These are phyloP conservation scores for Neurospora sp. DNA, from an alignment of 495 filamentous ascomycete genomes.

Conservation along the genomic window DNA sequence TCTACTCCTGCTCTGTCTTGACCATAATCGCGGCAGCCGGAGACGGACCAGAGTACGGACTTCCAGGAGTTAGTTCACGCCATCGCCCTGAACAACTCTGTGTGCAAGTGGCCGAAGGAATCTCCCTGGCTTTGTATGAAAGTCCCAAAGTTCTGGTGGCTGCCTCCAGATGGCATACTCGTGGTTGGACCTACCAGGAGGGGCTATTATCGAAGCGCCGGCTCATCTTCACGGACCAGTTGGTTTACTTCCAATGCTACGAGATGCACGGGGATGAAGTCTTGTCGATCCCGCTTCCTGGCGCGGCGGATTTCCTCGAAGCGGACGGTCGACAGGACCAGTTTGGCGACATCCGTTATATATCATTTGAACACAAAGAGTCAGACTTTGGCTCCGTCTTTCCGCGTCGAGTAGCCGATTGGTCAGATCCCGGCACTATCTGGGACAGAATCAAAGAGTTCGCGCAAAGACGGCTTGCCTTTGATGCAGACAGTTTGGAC, in stretches of 20 bases:
- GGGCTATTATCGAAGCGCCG: constrained; percentile 19
- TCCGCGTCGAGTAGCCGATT: not conserved
- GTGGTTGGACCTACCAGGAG: constrained; percentile 39
- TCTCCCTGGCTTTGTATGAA: not conserved
- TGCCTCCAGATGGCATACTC: constrained; percentile 21
- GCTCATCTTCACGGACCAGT: constrained; percentile 12
- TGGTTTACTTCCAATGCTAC: constrained; percentile 29
- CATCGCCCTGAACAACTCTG: not conserved
- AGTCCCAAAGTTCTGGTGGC: not conserved
- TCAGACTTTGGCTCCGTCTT: not conserved
- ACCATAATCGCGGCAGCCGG: constrained; percentile 19
- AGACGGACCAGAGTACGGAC: constrained; percentile 9
- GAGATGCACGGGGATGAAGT: constrained; percentile 14
- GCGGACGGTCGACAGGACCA: not conserved
- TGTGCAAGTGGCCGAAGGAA: not conserved
- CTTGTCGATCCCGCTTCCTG: not conserved
- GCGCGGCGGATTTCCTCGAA: not conserved
- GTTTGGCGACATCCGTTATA: not conserved
- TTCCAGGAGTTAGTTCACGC: constrained; percentile 14
- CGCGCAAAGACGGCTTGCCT: not conserved
- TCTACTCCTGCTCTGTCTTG: constrained; percentile 10
- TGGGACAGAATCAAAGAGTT: not conserved
- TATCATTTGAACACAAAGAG: not conserved
- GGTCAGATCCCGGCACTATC: not conserved
- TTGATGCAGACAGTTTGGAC: not conserved